Evolutionary conservation across 345 rosid genomes (phyloP), one percentile per base, ranked within the genome.

Genomic region (Aethionema arabicum): DNA sequence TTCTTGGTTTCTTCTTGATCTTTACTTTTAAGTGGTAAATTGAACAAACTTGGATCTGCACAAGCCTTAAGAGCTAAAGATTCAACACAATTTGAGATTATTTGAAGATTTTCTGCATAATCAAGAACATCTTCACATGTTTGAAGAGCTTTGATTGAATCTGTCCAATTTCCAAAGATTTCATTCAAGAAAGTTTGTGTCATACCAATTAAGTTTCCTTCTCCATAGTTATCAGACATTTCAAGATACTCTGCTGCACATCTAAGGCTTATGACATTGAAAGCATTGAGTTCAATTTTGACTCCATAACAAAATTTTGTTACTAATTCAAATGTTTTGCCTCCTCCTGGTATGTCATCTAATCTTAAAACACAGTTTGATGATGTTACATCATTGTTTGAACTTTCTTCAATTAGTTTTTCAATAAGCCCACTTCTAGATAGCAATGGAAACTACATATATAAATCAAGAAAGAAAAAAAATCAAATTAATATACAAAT

Each of bases 211-310:
- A 87, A 83, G 46, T 87, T 87, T 32, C 78, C 78, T 67, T 82
- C 95, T 38, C 89, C 91, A 16, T 76, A 82, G 32, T 76, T 70
- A 36, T 85, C 87, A 9, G 64, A 83, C 91, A 87, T 83, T 11
- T 42, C 72, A 4, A 87, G 80, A 32, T 78, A 87, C 77, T 85
- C 95, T 7, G 91, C 84, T 7, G 89, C 95, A 61, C 89, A 87
- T 63, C 89, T 72, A 5, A 87, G 78, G 50, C 85, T 69, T 56
- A 85, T 89, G 21, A 80, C 77, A 47, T 85, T 87, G 41, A 61
- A 45, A 15, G 91, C 73, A 0, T 76, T 78, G 50, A 87, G 74
- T 56, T 85, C 85, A 38, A 83, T 80, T 59, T 75, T 83, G 4
- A 79, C 89, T 39, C 83, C 87, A 56, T 87, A 87, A 32, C 91